Evolutionary conservation across 2,329 filamentous ascomycete species (phyloP), one percentile per base, ranked within the genome.

Genomic region (Colletotrichum zoysiae): DNA sequence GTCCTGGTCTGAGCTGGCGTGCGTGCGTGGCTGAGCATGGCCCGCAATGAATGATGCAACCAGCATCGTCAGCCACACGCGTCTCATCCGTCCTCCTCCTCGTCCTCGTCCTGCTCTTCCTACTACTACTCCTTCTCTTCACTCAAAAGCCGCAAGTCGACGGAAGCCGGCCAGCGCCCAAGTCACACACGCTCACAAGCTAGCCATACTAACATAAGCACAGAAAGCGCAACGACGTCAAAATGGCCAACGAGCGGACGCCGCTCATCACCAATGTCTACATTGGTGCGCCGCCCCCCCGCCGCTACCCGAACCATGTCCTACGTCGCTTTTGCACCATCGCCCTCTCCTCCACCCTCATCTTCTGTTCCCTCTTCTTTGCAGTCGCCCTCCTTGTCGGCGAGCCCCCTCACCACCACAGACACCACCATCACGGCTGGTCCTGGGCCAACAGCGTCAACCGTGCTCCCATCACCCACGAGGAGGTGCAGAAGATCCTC

Each of bases 261-360:
- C 92, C 92, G 70, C 86, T 94, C 76, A 87, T 94, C 73, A 86
- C 90, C 76, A 90, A 88, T 63, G 88, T 93, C 71, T 86, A 78
- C 23, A 84, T 91, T 75, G 85, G 84, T 70, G 80, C 87, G 73
- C 83, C 84, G 71, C 84, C 84, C 76, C 84, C 84, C 76, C 84
- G 81, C 74, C 84, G 90, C 75, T 91, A 91, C 76, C 84, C 84
- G 56, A 89, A 92, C 75, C 85, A 87, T 74, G 87, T 86, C 38
- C 79, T 91, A 57, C 90, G 91, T 62, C 89, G 90, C 70, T 89
- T 92, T 79, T 93, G 90, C 78, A 92, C 89, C 53, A 84, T 93
- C 68, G 85, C 87, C 30, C 82, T 89, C 60, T 81, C 87, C 42
- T 90, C 88, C 16, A 83, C 89, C 11, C 78, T 90, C 46, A 77